phyloP scores from a whole-genome alignment of 2,329 filamentous ascomycete species.

The Fusarium sp. region DNA sequence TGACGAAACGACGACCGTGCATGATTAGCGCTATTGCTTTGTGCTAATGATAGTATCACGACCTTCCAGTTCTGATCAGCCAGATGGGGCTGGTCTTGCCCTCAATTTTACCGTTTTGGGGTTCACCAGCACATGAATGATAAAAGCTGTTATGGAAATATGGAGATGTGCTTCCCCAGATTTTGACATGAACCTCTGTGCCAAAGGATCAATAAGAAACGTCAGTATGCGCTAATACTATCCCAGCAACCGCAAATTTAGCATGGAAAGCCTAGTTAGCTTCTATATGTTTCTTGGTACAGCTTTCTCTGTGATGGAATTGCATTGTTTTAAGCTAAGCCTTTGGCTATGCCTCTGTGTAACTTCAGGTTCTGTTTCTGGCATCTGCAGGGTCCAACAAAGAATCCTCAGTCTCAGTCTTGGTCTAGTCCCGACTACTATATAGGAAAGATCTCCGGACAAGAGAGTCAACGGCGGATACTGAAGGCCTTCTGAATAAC shows the following conservation, averaged over 20 bases:
- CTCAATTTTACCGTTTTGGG: neutral
- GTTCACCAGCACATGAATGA: neutral
- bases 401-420: neutral
- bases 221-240: too few relatives aligned
- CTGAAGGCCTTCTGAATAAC: neutral
- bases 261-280: fast-evolving
- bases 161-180: neutral
- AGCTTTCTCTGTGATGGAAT: fast-evolving
- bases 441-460: neutral
- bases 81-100: neutral
- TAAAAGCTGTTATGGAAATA: too few relatives aligned
- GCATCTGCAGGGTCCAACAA: neutral
- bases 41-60: neutral
- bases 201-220: neutral
- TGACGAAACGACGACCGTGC: neutral
- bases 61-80: neutral
- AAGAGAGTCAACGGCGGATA: neutral
- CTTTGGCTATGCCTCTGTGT: too few relatives aligned
- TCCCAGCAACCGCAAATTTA: too few relatives aligned
- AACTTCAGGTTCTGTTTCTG: neutral
- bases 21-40: neutral
- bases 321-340: too few relatives aligned
- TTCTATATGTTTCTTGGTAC: too few relatives aligned
- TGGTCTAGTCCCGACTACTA: neutral
- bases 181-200: neutral